Evolutionary conservation across 208 protist genomes (phyloP), one percentile per base, ranked within the genome.

Genomic region (Tritrichomonas musculus): DNA sequence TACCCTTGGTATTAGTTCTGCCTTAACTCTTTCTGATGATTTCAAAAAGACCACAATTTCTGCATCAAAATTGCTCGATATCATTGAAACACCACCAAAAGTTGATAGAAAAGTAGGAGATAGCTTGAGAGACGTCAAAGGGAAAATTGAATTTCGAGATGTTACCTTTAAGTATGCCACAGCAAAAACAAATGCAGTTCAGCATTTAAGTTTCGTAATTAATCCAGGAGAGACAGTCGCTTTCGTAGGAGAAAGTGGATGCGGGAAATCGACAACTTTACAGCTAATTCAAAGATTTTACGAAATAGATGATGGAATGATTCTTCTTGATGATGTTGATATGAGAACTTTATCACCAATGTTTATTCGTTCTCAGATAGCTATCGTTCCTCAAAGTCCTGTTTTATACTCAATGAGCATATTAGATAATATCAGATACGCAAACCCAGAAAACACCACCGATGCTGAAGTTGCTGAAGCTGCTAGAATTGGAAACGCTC

Each of bases 341-440:
- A 60, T 60, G 13, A 60, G 20, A 60, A 20, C 8, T 20, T 60
- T 22, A 22, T 60, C 55, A 60, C 55, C 55, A 60, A 14, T 47
- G 8, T 22, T 9, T 47, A 25, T 93, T 25, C 11, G 92, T 17
- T 44, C 44, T 36, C 69, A 82, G 1, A 94, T 95, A 27, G 93
- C 69, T 27, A 57, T 95, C 5, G 94, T 95, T 41, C 64, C 64
- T 8, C 95, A 96, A 84, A 95, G 96, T 57, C 95, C 95, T 25
- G 95, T 84, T 44, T 77, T 96, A 17, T 96, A 96, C 66, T 80
- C 92, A 49, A 93, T 92, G 17, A 95, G 94, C 0, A 95, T 96
- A 14, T 5, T 33, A 20, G 84, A 96, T 13, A 96, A 96, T 60
- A 96, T 96, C 47, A 92, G 69, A 27, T 95, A 94, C 57, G 95